These are phyloP conservation scores for Brassica juncea DNA, from an alignment of 345 rosid genomes.

Conservation along the genomic window DNA sequence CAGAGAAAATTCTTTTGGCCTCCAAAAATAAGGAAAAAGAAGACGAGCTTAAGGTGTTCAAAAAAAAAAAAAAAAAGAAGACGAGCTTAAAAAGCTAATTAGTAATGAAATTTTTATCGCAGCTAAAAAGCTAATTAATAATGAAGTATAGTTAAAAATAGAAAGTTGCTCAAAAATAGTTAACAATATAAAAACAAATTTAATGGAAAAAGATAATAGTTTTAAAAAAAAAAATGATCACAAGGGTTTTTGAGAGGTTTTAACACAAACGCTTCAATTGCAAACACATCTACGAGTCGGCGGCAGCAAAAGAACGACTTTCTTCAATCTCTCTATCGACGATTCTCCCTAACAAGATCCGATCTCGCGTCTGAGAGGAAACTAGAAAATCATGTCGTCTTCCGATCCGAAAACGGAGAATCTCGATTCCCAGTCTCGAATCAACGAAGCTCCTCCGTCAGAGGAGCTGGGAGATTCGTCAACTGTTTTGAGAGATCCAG, in stretches of 20 bases:
- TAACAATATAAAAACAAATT: too few relatives aligned
- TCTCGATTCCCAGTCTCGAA: constrained; percentile 26
- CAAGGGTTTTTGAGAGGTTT: not conserved
- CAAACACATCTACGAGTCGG: not conserved
- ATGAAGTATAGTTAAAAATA: too few relatives aligned
- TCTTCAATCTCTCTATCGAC: not conserved
- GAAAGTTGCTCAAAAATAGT: too few relatives aligned
- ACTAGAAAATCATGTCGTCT: constrained; percentile 26
- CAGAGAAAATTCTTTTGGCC: too few relatives aligned
- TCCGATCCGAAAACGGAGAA: constrained; percentile 31
- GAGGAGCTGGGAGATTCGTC: constrained; percentile 33
- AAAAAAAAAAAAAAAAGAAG: too few relatives aligned
- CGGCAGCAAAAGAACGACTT: not conserved
- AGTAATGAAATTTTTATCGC: too few relatives aligned
- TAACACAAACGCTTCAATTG: not conserved
- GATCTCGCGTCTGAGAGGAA: not conserved
- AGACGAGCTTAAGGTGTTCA: too few relatives aligned
- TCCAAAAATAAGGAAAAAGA: too few relatives aligned
- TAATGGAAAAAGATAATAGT: not conserved
- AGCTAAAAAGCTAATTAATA: too few relatives aligned
- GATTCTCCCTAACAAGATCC: not conserved
- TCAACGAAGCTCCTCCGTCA: constrained; percentile 15
- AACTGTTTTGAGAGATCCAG: constrained; percentile 21
- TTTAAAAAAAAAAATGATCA: not conserved
- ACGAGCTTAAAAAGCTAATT: too few relatives aligned